Evolutionary conservation across 108 stramenopile genomes (phyloP).

Genomic region (Cyclotella choctawhatcheeana): DNA sequence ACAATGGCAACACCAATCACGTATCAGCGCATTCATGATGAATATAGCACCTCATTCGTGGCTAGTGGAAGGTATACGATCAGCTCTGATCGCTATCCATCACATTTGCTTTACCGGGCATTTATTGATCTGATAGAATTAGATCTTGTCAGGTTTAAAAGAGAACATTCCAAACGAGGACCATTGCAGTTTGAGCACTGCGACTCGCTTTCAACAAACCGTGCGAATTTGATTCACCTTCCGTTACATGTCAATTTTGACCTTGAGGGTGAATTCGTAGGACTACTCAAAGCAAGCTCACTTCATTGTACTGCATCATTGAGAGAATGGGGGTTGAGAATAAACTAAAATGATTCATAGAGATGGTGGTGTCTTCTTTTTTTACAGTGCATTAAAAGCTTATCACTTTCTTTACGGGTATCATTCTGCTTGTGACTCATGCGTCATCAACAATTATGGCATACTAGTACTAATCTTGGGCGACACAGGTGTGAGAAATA

Average conservation of each 20-base stretch:
- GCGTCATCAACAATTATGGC: too few relatives aligned
- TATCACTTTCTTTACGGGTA: too few relatives aligned
- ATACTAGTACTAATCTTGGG: background rate
- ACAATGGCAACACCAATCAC: slow-evolving; percentile 61
- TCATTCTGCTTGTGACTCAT: too few relatives aligned
- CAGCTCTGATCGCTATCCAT: slow-evolving; percentile 46
- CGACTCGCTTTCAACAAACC: slow-evolving; percentile 25
- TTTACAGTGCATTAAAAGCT: too few relatives aligned
- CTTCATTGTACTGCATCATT: slow-evolving; percentile 78
- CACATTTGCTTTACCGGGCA: slow-evolving; percentile 41
- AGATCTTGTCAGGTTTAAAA: slow-evolving; percentile 67
- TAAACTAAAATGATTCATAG: too few relatives aligned
- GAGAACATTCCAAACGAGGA: slow-evolving; percentile 70
- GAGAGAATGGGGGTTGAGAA: slow-evolving; percentile 79
- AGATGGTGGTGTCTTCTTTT: too few relatives aligned
- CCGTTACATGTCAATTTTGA: slow-evolving; percentile 75
- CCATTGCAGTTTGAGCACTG: slow-evolving; percentile 70
- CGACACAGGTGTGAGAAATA: slow-evolving; percentile 25
- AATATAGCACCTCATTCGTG: slow-evolving; percentile 65
- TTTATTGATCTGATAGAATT: slow-evolving; percentile 69
- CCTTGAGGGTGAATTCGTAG: slow-evolving; percentile 67
- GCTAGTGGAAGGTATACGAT: slow-evolving; percentile 41
- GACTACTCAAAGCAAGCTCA: slow-evolving; percentile 56
- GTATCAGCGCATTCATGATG: slow-evolving; percentile 77
- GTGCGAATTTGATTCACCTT: slow-evolving; percentile 55